Base-by-base conservation (phyloP, 1,284 basidiomycete genomes). In the Xerocomus cyaneibrunnescens region DNA sequence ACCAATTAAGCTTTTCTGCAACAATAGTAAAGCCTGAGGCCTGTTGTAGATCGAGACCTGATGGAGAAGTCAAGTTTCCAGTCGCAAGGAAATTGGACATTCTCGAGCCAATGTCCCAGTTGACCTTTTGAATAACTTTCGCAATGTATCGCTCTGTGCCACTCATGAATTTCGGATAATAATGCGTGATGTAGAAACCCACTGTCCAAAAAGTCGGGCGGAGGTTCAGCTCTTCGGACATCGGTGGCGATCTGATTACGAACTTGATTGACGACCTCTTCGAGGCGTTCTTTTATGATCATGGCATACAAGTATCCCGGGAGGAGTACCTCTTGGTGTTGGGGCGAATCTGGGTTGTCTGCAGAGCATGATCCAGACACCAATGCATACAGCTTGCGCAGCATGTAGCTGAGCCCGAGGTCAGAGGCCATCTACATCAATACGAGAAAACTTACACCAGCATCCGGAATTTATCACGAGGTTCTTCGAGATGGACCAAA, bases 1-100 rank as follows among this genome's bases (percentile, higher is more conserved):
- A 90, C 84, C 96, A 99, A 72, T 99, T 99, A 58, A 99, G 81
- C 74, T 99, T 99, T 74, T 99, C 97, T 3, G 96, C 97, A 40
- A 99, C 91, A 62, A 99, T 96, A 5, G 97, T 98, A 75, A 97
- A 99, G 41, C 97, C 97, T 16, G 92, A 90, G 0, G 94, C 89
- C 74, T 99, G 97, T 69, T 99, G 96, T 17, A 99, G 76, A 73
- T 99, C 97, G 49, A 99, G 85, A 56, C 97, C 97, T 0, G 93
- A 89, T 0, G 93, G 94, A 7, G 97, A 98, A 42, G 95, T 82
- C 23, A 99, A 78, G 69, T 99, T 99, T 43, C 97, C 97, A 3
- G 97, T 99, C 12, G 97, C 97, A 28, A 99, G 83, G 79, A 99
- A 99, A 67, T 96, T 96, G 19, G 92, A 79, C 63, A 99, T 77